Evolutionary conservation across 176 grass and related monocot species (phyloP), one percentile per base, ranked within the genome.

Genomic region (Aegilops umbellulata): DNA sequence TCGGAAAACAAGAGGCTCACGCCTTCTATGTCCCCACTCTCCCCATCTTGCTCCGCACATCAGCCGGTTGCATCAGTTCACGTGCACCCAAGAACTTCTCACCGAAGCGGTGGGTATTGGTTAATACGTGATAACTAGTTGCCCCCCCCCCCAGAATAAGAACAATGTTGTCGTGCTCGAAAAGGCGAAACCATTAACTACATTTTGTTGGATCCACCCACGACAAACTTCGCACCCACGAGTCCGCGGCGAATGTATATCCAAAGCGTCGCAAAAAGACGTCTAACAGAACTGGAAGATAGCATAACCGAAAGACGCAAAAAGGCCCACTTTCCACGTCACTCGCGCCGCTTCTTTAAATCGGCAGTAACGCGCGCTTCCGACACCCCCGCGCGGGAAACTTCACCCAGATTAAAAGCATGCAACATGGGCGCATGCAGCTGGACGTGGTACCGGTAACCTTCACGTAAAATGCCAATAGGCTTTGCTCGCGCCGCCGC

Each of bases 351-450:
- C 7, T 53, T 53, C 49, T 16, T 19, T 24, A 25, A 62, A 62
- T 3, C 10, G 20, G 0, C 4, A 26, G 1, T 13, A 62, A 1
- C 4, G 0, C 23, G 10, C 10, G 1, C n/a, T 62, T 25, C 1
- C 17, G 0, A 0, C 17, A 20, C 9, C 22, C 22, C 3, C n/a
- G 0, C 4, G 22, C 9, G 58, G 24, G 25, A 29, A 65, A 29
- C 25, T 2, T 10, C 0, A 0, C 42, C n/a, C 70, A 8, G 16
- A 8, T 74, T 46, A 17, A 26, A 16, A 14, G 15, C 13, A 11
- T 0, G 3, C 47, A 51, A 10, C 1, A 0, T 74, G 8, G 11
- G 38, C 6, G 1, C 24, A 13, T 25, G 16, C 3, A 10, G 13
- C 8, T 10, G 17, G 46, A 29, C 5, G n/a, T 24, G 35, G 17